A percentile compares a stretch with the other conserved stretches of the same genome.
phyloP scores from a whole-genome alignment of 2,329 filamentous ascomycete genomes.

The Hypoxylon sp. region DNA sequence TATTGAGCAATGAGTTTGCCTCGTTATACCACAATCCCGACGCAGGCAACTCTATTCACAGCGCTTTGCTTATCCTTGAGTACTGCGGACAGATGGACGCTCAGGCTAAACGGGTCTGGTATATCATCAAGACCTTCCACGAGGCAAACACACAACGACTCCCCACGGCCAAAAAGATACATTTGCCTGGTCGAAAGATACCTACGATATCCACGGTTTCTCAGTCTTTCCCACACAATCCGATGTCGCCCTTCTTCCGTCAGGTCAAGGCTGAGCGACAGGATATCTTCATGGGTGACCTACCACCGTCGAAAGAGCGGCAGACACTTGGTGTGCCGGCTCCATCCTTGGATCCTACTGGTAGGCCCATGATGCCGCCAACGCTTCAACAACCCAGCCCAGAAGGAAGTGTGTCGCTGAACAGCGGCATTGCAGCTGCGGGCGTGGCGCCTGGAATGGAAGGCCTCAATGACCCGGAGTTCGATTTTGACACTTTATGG shows the following conservation, averaged over 20 bases:
- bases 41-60: slow-evolving; percentile 57
- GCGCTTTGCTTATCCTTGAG: slow-evolving; percentile 62
- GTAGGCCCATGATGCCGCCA: slow-evolving; percentile 45
- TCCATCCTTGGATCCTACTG: slow-evolving; percentile 29
- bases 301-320: slow-evolving; percentile 40
- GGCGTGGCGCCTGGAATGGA: slow-evolving; percentile 46
- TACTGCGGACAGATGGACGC: slow-evolving; percentile 63
- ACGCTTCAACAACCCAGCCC: slow-evolving; percentile 52
- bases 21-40: slow-evolving; percentile 61
- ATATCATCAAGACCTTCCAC: slow-evolving; percentile 64
- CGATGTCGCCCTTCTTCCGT: slow-evolving; percentile 51
- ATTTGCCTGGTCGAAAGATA: slow-evolving; percentile 47
- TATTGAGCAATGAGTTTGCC: slow-evolving; percentile 70
- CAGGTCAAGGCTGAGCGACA: slow-evolving; percentile 32
- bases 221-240: slow-evolving; percentile 46
- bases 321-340: slow-evolving; percentile 27
- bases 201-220: slow-evolving; percentile 50
- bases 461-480: slow-evolving; percentile 51
- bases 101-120: slow-evolving; percentile 63
- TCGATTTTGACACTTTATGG: slow-evolving; percentile 57
- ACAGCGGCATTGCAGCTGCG: slow-evolving; percentile 41
- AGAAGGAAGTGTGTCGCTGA: slow-evolving; percentile 49
- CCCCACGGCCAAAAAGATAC: slow-evolving; percentile 44
- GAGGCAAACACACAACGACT: slow-evolving; percentile 55
- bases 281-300: slow-evolving; percentile 28